Evolutionary conservation across 2,329 filamentous ascomycete genomes (phyloP).

Genomic region (Colletotrichum sp.): DNA sequence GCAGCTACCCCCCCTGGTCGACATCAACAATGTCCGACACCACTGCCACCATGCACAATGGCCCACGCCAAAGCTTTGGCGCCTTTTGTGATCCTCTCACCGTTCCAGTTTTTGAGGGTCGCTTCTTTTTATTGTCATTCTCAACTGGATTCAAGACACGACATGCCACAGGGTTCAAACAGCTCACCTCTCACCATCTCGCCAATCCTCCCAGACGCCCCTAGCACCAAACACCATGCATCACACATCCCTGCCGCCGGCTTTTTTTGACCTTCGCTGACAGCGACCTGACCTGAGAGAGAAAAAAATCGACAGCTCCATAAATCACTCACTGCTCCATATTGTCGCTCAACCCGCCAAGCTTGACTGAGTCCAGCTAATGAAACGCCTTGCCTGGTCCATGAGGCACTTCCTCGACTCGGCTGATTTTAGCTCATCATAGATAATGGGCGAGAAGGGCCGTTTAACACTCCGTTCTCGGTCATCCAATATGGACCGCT

Average conservation of each 20-base stretch:
- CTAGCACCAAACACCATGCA: neutral
- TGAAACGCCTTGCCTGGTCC: slow-evolving; percentile 14
- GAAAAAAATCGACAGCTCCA: neutral
- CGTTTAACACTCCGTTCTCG: slow-evolving; percentile 20
- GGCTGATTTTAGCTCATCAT: neutral
- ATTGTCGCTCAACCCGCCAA: slow-evolving; percentile 7
- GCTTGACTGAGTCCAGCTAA: slow-evolving; percentile 15
- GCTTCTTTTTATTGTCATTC: neutral
- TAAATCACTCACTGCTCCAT: slow-evolving; percentile 21
- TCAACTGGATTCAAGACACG: slow-evolving; percentile 16
- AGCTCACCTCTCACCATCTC: neutral
- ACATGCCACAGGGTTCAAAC: slow-evolving; percentile 15
- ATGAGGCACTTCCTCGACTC: slow-evolving; percentile 17
- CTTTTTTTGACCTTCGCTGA: neutral
- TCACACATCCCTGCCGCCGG: neutral
- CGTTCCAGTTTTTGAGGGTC: slow-evolving; percentile 14
- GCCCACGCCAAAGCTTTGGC: slow-evolving; percentile 15
- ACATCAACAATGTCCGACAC: slow-evolving; percentile 11
- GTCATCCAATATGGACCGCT: slow-evolving; percentile 2
- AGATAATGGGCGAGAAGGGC: slow-evolving; percentile 12
- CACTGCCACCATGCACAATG: slow-evolving; percentile 6
- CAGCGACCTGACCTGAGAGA: neutral
- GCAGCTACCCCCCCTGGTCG: slow-evolving; percentile 14
- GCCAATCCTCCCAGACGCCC: neutral
- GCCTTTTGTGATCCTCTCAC: slow-evolving; percentile 5